Evolutionary conservation across 1,284 basidiomycete genomes (phyloP), one percentile per base, ranked within the genome.

Genomic region (Sanguinoderma infundibulare): DNA sequence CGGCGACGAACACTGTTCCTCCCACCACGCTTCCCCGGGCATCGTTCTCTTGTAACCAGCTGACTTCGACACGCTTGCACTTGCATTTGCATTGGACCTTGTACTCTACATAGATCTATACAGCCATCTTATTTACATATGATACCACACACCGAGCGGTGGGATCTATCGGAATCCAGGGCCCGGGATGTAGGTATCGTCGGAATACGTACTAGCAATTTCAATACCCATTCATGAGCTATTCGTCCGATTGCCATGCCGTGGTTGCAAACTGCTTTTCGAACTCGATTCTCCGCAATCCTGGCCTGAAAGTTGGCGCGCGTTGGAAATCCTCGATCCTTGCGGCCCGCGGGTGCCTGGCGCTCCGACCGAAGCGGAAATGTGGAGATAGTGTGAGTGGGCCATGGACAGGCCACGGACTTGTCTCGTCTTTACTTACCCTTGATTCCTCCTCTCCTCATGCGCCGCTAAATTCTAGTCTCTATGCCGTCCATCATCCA

Each of bases 131-230:
- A 67, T 64, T 51, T 64, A 49, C 34, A 39, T 40, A 54, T n/a
- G n/a, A n/a, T 54, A 42, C 38, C 53, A 54, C 51, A 17, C 26
- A 30, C 52, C 35, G 20, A 36, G 34, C 39, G 12, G 22, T 32
- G 28, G 24, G 36, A 24, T 30, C 36, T 40, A 28, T n/a, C 52
- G 8, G 49, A 20, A 40, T 44, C 17, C 53, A 38, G 47, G 49
- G 54, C 22, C 34, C 64, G 6, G 55, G 59, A 49, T 57, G 64
- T 20, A 46, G 57, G 40, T 69, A 68, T 49, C 71, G 75, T 61
- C 63, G 72, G 28, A 77, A 72, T 64, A 69, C 75, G 60, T 68
- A 71, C 42, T 77, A 81, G 46, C 35, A 53, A 20, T 26, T 28
- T 26, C 10, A 9, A 53, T 30, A 15, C 2, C 35, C 15, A 12